These are phyloP conservation scores for Plantago elongata DNA, from an alignment of 257 asterid genomes.

Conservation along the genomic window DNA sequence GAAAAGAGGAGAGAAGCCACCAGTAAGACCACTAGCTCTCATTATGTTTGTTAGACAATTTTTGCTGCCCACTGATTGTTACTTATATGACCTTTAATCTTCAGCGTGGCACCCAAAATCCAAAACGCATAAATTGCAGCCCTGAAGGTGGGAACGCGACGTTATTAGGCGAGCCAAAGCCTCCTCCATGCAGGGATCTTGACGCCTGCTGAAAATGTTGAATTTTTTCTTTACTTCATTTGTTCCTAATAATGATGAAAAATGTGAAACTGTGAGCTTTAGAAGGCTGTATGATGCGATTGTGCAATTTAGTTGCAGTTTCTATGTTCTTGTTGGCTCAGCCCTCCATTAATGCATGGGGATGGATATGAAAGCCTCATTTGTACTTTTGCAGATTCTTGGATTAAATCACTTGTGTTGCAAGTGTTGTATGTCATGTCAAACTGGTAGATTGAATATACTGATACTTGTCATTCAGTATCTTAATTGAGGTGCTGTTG, in stretches of 20 bases:
- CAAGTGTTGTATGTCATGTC: neutral
- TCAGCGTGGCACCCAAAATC: constrained; percentile 93
- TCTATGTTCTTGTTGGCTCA: constrained; percentile 18
- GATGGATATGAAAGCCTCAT: constrained; percentile 20
- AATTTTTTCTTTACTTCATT: constrained; percentile 11
- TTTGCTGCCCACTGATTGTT: neutral
- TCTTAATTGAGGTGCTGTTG: no score
- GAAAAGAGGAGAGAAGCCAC: constrained; percentile 89
- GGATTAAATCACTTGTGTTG: constrained; percentile 16
- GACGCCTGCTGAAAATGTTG: constrained; percentile 68
- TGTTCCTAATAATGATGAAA: constrained; percentile 45
- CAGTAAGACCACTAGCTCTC: constrained; percentile 40
- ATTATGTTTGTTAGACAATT: constrained; percentile 2
- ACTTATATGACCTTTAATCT: constrained; percentile 15
- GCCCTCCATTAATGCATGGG: constrained; percentile 15
- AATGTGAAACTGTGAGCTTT: constrained; percentile 38
- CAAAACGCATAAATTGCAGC: constrained; percentile 67
- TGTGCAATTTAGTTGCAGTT: constrained; percentile 16
- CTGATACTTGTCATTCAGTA: no score
- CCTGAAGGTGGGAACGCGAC: constrained; percentile 93
- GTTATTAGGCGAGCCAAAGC: constrained; percentile 77
- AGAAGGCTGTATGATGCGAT: constrained; percentile 27
- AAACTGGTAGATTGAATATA: neutral
- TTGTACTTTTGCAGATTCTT: constrained; percentile 11
- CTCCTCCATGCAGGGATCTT: constrained; percentile 93